These are phyloP conservation scores for Coelastrella sp. DNA, from an alignment of 139 green algal genomes.

Conservation along the genomic window DNA sequence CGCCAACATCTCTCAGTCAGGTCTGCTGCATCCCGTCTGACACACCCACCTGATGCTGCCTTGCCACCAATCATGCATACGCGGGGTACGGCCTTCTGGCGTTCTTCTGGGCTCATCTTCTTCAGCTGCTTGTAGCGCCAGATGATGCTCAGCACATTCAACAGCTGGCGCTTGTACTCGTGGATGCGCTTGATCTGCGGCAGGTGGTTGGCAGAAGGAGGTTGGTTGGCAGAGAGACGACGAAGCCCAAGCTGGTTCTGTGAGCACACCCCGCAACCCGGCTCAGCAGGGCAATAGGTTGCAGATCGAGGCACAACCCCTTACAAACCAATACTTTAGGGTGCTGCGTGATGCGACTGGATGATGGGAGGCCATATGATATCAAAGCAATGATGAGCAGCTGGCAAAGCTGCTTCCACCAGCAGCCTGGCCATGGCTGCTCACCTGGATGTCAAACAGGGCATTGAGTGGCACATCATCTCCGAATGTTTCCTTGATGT, in stretches of 20 bases:
- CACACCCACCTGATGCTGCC: constrained; percentile 55
- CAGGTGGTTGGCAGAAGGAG: not conserved
- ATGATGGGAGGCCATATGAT: too few relatives aligned
- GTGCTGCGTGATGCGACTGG: too few relatives aligned
- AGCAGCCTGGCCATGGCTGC: not conserved
- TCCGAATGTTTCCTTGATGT: constrained; percentile 84
- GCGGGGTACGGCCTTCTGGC: constrained; percentile 76
- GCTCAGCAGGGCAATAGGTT: too few relatives aligned
- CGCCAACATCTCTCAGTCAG: not conserved
- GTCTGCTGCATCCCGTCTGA: not conserved
- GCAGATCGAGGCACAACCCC: too few relatives aligned
- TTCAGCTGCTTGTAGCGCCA: constrained; percentile 89
- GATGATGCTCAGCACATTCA: constrained; percentile 91
- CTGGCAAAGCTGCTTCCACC: too few relatives aligned
- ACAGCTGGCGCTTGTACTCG: constrained; percentile 95
- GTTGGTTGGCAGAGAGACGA: too few relatives aligned
- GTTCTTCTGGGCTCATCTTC: constrained; percentile 79
- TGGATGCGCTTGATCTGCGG: constrained; percentile 93
- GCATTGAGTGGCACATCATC: constrained; percentile 78
- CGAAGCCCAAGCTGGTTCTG: too few relatives aligned
- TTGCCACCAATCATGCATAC: constrained; percentile 92
- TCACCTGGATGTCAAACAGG: constrained; percentile 94
- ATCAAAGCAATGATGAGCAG: too few relatives aligned
- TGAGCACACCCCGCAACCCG: too few relatives aligned
- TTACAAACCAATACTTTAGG: too few relatives aligned